phyloP scores from a whole-genome alignment of 306 rosid genomes.

The Rosa lucieae region DNA sequence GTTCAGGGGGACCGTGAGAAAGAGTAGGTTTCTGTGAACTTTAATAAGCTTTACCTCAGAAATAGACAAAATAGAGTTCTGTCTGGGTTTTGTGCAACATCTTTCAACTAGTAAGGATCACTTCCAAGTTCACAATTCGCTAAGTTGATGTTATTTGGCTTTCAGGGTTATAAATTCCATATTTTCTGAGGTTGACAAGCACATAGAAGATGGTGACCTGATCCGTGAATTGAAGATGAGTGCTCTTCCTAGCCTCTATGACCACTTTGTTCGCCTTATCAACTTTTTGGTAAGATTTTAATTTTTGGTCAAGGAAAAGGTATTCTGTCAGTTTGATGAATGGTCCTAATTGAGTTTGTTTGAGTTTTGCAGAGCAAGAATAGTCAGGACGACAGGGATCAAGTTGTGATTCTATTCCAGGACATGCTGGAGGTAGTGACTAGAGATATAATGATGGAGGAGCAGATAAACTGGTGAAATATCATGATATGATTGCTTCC shows the following conservation, averaged over 20 bases:
- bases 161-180: slow-evolving; percentile 64
- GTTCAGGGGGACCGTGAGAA: slow-evolving; percentile 80
- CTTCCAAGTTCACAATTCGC: not conserved
- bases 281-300: slow-evolving; percentile 58
- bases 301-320: not conserved
- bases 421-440: slow-evolving; percentile 97
- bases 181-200: slow-evolving; percentile 67
- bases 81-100: not conserved
- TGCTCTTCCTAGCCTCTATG: slow-evolving; percentile 87
- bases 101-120: not conserved
- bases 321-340: slow-evolving; percentile 14
- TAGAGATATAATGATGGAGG: slow-evolving; percentile 93
- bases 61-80: not conserved
- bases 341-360: slow-evolving; percentile 22
- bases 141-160: slow-evolving; percentile 10
- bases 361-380: slow-evolving; percentile 59
- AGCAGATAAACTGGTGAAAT: slow-evolving; percentile 64
- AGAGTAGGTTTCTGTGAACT: slow-evolving; percentile 46
- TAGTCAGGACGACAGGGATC: slow-evolving; percentile 70
- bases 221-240: slow-evolving; percentile 65
- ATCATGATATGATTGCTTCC: slow-evolving; percentile 8
- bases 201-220: slow-evolving; percentile 42
- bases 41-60: not conserved
- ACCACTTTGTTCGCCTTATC: slow-evolving; percentile 67
- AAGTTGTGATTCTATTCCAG: slow-evolving; percentile 89